A percentile compares a stretch with the other conserved stretches of the same genome.
These are phyloP conservation scores for Mercurialis annua DNA, from an alignment of 345 rosid species.

Conservation along the genomic window DNA sequence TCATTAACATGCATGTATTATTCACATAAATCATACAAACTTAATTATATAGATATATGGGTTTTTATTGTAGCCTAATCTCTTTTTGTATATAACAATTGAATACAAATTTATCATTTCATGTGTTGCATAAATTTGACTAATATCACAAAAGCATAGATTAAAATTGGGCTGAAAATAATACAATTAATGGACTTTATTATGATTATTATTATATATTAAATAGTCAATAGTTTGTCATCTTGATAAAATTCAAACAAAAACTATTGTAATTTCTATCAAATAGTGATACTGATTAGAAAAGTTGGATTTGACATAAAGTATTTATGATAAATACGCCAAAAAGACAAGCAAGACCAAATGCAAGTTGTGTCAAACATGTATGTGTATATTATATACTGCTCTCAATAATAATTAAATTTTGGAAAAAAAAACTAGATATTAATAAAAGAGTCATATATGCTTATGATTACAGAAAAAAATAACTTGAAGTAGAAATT, in stretches of 20 bases:
- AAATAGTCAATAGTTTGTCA: background rate
- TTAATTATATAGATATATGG: background rate
- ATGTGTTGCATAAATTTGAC: background rate
- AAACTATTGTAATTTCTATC: slow-evolving; percentile 21
- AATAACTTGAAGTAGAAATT: too few relatives aligned
- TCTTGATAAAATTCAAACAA: background rate
- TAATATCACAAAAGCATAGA: background rate
- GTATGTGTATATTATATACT: background rate
- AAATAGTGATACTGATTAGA: background rate
- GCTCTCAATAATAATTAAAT: background rate
- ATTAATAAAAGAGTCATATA: background rate
- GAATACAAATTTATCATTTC: background rate
- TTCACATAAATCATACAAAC: background rate
- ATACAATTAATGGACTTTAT: background rate
- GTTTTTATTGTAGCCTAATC: background rate
- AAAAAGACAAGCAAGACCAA: background rate
- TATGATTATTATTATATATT: background rate
- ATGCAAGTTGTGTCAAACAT: background rate
- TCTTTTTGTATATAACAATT: too few relatives aligned
- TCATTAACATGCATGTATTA: background rate
- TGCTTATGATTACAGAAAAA: too few relatives aligned
- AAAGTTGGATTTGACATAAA: slow-evolving; percentile 29
- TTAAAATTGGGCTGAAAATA: background rate
- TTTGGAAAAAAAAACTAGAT: background rate
- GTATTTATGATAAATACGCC: background rate